Conservation (phyloP, 768 basidiomycete genomes). For the Gloeostereum incarnatum region DNA sequence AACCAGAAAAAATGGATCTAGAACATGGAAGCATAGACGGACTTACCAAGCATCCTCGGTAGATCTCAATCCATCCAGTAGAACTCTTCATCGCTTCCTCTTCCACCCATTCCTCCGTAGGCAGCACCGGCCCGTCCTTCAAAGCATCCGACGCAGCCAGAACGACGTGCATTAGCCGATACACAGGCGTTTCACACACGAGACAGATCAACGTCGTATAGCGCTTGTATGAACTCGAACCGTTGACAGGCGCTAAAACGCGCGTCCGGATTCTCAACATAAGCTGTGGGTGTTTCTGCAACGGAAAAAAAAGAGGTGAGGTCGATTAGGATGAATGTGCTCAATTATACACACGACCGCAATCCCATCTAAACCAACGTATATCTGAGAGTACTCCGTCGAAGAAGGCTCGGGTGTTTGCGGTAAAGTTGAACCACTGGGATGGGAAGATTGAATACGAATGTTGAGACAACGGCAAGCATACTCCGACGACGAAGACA, state of each 20-base stretch:
- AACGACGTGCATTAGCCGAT: conserved; percentile 60
- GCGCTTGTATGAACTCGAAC: conserved; percentile 44
- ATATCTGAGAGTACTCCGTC: conserved; percentile 10
- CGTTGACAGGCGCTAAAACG: conserved; percentile 29
- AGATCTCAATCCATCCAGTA: conserved; percentile 68
- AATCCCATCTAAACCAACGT: conserved; percentile 62
- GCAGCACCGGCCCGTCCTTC: conserved; percentile 58
- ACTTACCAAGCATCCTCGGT: conserved; percentile 61
- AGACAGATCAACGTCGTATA: conserved; percentile 63
- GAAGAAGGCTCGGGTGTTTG: conserved; percentile 12
- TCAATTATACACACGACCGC: conserved; percentile 38
- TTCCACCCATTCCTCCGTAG: conserved; percentile 72
- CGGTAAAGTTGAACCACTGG: too few species aligned
- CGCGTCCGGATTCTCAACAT: conserved; percentile 56
- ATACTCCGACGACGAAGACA: conserved; percentile 19
- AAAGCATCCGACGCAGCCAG: conserved; percentile 45
- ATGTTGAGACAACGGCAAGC: conserved; percentile 72
- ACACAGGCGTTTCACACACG: conserved; percentile 51
- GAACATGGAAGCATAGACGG: conserved; percentile 5
- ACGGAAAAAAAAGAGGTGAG: conserved; percentile 8
- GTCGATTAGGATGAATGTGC: conserved; percentile 4
- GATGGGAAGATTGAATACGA: conserved; percentile 32
- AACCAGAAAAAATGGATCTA: too few species aligned
- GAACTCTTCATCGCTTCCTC: conserved; percentile 58
- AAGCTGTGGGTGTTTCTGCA: conserved; percentile 57